phyloP scores from a whole-genome alignment of 1,284 basidiomycete species.

The Filobasidium uniguttulatum region DNA sequence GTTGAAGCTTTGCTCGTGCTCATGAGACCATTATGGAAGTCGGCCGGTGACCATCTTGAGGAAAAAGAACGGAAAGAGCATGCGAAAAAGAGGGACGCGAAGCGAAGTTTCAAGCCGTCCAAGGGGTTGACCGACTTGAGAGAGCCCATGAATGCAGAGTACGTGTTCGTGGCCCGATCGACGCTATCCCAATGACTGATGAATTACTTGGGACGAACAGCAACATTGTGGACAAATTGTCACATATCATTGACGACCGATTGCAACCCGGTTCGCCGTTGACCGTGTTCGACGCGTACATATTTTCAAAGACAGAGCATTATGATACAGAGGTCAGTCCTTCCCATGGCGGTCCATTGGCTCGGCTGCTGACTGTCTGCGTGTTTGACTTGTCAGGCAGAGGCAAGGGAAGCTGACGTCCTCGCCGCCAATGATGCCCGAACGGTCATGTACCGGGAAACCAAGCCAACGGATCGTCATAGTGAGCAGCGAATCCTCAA shows the following conservation, averaged over 20 bases:
- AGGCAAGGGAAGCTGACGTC: not conserved
- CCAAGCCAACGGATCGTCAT: slow-evolving; percentile 3
- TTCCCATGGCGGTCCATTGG: not conserved
- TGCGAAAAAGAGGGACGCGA: not conserved
- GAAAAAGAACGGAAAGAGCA: not conserved
- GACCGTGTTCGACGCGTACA: slow-evolving; percentile 13
- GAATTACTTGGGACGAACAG: too few relatives aligned
- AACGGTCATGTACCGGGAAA: slow-evolving; percentile 2
- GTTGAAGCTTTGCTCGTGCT: not conserved
- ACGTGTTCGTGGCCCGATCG: too few relatives aligned
- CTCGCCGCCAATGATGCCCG: not conserved
- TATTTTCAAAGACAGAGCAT: slow-evolving; percentile 1
- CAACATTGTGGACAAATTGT: slow-evolving; percentile 1
- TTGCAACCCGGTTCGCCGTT: slow-evolving; percentile 8
- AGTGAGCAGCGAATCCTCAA: slow-evolving; percentile 6
- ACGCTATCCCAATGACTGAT: too few relatives aligned
- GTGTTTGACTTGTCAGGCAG: not conserved
- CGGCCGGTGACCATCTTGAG: not conserved
- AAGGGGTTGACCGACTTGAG: not conserved
- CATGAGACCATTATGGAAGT: not conserved
- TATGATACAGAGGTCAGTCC: not conserved
- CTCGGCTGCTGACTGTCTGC: not conserved
- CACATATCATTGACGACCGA: not conserved
- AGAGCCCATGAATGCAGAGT: not conserved
- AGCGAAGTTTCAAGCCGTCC: not conserved